These are phyloP conservation scores for Diversispora epigaea DNA, from an alignment of 192 early-diverging fungal genomes.

Conservation along the genomic window DNA sequence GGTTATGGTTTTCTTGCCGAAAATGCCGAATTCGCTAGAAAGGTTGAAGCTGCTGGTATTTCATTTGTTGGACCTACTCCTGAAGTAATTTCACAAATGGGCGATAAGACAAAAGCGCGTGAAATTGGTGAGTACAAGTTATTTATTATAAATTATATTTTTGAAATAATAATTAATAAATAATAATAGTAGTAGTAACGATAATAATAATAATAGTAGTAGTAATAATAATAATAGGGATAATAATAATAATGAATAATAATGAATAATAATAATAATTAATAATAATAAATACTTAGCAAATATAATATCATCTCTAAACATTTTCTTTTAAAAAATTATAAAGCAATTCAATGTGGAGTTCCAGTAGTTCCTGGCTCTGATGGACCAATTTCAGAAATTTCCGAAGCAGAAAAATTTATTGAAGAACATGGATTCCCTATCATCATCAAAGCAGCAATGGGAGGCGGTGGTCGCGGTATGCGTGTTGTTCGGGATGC, in stretches of 20 bases:
- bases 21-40: constrained; percentile 88
- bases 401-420: constrained; percentile 68
- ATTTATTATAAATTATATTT: no score
- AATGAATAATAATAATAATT: no score
- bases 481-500: constrained; percentile 90
- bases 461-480: constrained; percentile 94
- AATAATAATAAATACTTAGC: not conserved
- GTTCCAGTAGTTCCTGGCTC: constrained; percentile 95
- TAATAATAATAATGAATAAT: no score
- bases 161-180: no score
- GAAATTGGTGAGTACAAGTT: constrained; percentile 59
- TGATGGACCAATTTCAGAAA: constrained; percentile 75
- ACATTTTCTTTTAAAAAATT: not conserved
- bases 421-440: constrained; percentile 84
- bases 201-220: no score
- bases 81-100: constrained; percentile 81
- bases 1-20: constrained; percentile 97
- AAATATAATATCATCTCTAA: not conserved
- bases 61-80: constrained; percentile 87
- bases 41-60: constrained; percentile 85
- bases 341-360: constrained; percentile 67
- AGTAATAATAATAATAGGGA: no score
- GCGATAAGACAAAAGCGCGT: constrained; percentile 95
- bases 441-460: constrained; percentile 95
- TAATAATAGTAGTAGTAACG: no score